Evolutionary conservation across 352 stramenopile genomes (phyloP).

Genomic region (Phytopythium montanum): DNA sequence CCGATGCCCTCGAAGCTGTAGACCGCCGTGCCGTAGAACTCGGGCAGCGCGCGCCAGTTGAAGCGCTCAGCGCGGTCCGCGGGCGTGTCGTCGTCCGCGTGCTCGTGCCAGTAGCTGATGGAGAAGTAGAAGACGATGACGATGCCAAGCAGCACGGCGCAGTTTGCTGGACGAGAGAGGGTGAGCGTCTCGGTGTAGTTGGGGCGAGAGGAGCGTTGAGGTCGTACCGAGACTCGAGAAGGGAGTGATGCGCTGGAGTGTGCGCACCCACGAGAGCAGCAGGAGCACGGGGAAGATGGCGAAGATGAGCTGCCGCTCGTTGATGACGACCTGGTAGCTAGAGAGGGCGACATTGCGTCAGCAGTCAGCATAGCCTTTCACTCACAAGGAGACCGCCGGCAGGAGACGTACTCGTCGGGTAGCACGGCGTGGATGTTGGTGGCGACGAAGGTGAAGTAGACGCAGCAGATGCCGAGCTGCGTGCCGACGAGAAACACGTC

Average conservation of each 20-base stretch:
- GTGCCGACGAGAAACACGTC: constrained; percentile 79
- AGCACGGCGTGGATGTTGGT: constrained; percentile 80
- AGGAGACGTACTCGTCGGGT: constrained; percentile 34
- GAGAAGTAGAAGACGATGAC: constrained; percentile 85
- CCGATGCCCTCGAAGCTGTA: constrained; percentile 84
- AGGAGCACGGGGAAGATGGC: constrained; percentile 67
- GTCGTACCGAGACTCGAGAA: constrained; percentile 64
- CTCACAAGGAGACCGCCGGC: not conserved
- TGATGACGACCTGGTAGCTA: constrained; percentile 52
- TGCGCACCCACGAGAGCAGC: constrained; percentile 74
- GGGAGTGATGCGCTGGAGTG: constrained; percentile 66
- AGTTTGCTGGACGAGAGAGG: constrained; percentile 36
- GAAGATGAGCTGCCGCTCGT: constrained; percentile 77
- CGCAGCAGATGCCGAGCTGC: constrained; percentile 78
- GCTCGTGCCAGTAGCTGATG: constrained; percentile 47
- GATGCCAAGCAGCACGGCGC: constrained; percentile 59
- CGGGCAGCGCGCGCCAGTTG: constrained; percentile 38
- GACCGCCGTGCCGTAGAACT: constrained; percentile 78
- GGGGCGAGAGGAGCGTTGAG: not conserved
- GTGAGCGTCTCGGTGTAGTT: not conserved
- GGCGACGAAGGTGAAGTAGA: constrained; percentile 84
- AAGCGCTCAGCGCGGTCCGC: constrained; percentile 14
- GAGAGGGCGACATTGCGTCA: not conserved
- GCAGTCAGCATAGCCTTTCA: too few species aligned
- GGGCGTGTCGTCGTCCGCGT: constrained; percentile 17